Base-by-base conservation (phyloP, 2,329 filamentous ascomycete genomes). In the Calonectria honghensis region DNA sequence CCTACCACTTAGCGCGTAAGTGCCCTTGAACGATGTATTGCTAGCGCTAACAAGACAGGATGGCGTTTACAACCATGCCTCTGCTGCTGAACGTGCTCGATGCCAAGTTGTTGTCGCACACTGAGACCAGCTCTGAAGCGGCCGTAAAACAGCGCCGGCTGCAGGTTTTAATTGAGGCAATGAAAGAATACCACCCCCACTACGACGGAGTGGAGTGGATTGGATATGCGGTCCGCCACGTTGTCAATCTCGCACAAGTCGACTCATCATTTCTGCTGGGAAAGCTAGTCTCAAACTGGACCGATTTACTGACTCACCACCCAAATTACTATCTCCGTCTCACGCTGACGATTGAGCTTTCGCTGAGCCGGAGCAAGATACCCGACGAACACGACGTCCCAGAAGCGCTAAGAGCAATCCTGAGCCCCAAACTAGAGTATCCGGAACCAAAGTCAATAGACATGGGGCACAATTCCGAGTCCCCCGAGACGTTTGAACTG, bases 141-240 rank as follows among this genome's bases (percentile, higher is more conserved):
- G 37, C 52, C 6, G 29, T 59, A 16, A 32, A 48, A 14, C 52
- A 69, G 6, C 51, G 54, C 1, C 37, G 39, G 3, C 66, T 69
- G 0, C 51, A 59, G 4, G 29, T 41, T 7, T 3, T 69, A 32
- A 45, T 69, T 9, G 51, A 61, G 3, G 52, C 37, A 1, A 69
- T 69, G 66, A 69, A 69, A 24, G 54, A 41, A 35, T 69, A 59
- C 29, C 39, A 59, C 5, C 66, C 52, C 10, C 66, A 59, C 13
- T 69, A 69, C 29, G 66, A 69, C 2, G 35, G 48, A 2, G 65
- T 54, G 1, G 65, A 68, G 14, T 54, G 35, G 48, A 39, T 68
- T 10, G 51, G 35, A 11, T 37, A 57, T 45, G 29, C 29, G 0
- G 52, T 69, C 11, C 37, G 39, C 10, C 52, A 59, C 14, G 66